Evolutionary conservation across 1,284 basidiomycete species (phyloP).

Genomic region (Cerrena zonata): DNA sequence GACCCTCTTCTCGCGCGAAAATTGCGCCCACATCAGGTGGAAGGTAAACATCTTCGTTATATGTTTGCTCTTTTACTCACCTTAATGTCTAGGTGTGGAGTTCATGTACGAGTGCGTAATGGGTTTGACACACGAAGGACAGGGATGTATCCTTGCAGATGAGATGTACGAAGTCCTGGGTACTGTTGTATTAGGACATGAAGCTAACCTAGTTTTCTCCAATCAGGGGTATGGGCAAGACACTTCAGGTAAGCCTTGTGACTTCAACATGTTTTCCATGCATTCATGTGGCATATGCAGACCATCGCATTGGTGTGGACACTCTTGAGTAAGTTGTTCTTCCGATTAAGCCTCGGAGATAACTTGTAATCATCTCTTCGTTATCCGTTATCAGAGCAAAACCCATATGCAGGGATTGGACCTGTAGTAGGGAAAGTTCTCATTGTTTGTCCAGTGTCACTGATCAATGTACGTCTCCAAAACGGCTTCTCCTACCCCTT

Average conservation of each 20-base stretch:
- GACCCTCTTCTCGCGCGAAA: constrained; percentile 79
- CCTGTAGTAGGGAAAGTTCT: constrained; percentile 72
- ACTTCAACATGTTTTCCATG: too few species aligned
- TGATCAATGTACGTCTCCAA: constrained; percentile 62
- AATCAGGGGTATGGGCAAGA: constrained; percentile 90
- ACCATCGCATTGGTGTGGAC: constrained; percentile 87
- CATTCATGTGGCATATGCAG: constrained; percentile 33
- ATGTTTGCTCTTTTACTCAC: background rate
- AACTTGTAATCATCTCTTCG: too few species aligned
- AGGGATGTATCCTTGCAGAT: constrained; percentile 94
- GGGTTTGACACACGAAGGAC: constrained; percentile 85
- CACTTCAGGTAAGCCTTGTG: constrained; percentile 55
- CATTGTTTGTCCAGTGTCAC: constrained; percentile 90
- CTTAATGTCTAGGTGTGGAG: constrained; percentile 49
- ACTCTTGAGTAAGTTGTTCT: constrained; percentile 60
- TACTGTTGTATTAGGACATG: too few species aligned
- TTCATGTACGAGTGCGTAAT: constrained; percentile 97
- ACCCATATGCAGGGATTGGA: constrained; percentile 62
- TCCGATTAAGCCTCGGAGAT: background rate
- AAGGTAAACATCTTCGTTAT: constrained; percentile 50
- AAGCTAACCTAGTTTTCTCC: constrained; percentile 6
- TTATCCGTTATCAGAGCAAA: constrained; percentile 60
- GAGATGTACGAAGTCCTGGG: constrained; percentile 72
- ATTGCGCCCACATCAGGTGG: constrained; percentile 86
- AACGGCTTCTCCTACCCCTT: too few species aligned